Percentiles rank a stretch among this genome's conserved stretches.
These are phyloP conservation scores for Brachypodium distachyon DNA, from an alignment of 202 grass and related monocot genomes.

Conservation along the genomic window DNA sequence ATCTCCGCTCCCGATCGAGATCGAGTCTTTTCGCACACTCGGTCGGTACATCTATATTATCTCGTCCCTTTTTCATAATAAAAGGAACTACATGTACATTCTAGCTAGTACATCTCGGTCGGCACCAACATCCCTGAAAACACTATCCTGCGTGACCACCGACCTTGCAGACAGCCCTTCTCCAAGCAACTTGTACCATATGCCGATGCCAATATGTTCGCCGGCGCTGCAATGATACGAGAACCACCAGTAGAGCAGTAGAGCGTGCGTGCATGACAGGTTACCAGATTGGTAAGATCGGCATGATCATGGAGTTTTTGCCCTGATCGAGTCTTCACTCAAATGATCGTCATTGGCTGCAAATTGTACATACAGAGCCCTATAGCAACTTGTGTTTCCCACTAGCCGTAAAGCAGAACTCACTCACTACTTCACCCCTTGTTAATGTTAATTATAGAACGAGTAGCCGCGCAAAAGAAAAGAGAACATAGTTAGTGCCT, in stretches of 20 bases:
- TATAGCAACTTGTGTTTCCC: slow-evolving; percentile 26
- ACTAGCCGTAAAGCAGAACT: background rate
- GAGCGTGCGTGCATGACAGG: background rate
- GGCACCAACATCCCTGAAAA: too few relatives aligned
- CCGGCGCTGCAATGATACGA: too few relatives aligned
- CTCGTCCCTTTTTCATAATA: too few relatives aligned
- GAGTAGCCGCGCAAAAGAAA: background rate
- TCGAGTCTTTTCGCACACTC: background rate
- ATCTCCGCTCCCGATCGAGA: background rate
- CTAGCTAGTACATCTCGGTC: too few relatives aligned
- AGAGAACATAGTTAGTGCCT: slow-evolving; percentile 4
- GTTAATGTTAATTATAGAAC: too few relatives aligned
- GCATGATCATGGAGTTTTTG: background rate
- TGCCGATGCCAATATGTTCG: too few relatives aligned
- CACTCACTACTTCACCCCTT: background rate
- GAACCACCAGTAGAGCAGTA: too few relatives aligned
- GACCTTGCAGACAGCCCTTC: too few relatives aligned
- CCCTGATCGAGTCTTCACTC: background rate
- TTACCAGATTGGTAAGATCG: background rate
- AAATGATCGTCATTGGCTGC: background rate
- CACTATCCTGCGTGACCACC: too few relatives aligned
- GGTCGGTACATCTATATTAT: too few relatives aligned
- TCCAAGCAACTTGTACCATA: too few relatives aligned
- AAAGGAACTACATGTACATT: too few relatives aligned
- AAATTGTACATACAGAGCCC: slow-evolving; percentile 19